Percentiles rank a stretch among this genome's conserved stretches.
phyloP scores from a whole-genome alignment of 805 yeast genomes.

The Teunomyces kruisii region DNA sequence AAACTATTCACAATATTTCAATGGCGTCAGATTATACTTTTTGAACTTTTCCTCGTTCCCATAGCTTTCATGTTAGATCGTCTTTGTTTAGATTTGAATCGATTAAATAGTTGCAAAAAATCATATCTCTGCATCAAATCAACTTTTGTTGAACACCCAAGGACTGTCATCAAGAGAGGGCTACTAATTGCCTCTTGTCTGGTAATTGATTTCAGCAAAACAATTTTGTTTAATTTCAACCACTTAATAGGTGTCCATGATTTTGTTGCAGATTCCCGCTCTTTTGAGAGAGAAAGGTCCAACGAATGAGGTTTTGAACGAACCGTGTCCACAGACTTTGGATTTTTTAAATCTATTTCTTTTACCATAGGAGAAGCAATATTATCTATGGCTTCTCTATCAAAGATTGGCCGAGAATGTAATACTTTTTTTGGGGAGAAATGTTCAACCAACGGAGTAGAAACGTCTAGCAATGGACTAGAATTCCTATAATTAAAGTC shows the following conservation, averaged over 20 bases:
- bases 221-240: conserved; percentile 29
- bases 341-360: not conserved
- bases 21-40: too few species aligned
- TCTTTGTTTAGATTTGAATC: not conserved
- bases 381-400: not conserved
- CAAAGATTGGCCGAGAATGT: not conserved
- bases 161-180: conserved; percentile 20
- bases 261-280: not conserved
- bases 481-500: conserved; percentile 8
- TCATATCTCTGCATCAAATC: conserved; percentile 35
- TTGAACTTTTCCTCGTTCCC: not conserved
- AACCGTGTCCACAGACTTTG: not conserved
- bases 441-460: conserved; percentile 8
- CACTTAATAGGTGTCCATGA: conserved; percentile 33
- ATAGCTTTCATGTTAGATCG: not conserved
- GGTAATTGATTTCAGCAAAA: conserved; percentile 25
- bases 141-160: conserved; percentile 24
- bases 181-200: conserved; percentile 30
- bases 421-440: not conserved
- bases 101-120: conserved; percentile 17
- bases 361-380: not conserved
- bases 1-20: not conserved
- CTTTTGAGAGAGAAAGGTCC: too few species aligned
- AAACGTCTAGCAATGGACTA: conserved; percentile 10
- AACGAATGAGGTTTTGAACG: too few species aligned